phyloP scores from a whole-genome alignment of 768 basidiomycete species.

The Mycena maculata region DNA sequence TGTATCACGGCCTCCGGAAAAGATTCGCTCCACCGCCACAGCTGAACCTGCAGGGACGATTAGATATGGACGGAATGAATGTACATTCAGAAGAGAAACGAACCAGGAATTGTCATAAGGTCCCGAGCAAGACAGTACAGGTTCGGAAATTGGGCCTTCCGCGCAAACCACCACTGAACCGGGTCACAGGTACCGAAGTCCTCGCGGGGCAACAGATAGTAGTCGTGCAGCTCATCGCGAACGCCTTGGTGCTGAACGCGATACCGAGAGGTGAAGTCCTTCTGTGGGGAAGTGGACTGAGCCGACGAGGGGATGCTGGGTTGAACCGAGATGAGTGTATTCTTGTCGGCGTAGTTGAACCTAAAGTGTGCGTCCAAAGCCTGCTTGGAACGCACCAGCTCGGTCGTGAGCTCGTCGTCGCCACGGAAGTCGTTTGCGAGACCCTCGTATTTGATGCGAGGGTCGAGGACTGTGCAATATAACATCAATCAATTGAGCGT shows the following conservation, averaged over 20 bases:
- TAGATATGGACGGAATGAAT: background rate
- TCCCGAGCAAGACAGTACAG: conserved; percentile 34
- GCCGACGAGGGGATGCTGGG: no score
- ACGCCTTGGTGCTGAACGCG: background rate
- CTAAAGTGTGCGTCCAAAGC: no score
- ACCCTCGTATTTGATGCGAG: background rate
- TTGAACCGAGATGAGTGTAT: no score
- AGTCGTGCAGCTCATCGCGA: conserved; percentile 1
- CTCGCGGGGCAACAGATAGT: background rate
- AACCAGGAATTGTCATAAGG: conserved; percentile 39
- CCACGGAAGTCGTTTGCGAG: background rate
- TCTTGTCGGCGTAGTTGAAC: no score
- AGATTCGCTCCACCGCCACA: conserved; percentile 37
- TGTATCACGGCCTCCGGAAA: conserved; percentile 38
- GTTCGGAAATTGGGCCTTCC: conserved; percentile 30
- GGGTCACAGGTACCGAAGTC: background rate
- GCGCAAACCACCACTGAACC: conserved; percentile 1
- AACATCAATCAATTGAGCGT: background rate
- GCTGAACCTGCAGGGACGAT: conserved; percentile 41
- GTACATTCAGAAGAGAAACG: background rate
- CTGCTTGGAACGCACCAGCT: background rate
- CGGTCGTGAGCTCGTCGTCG: background rate
- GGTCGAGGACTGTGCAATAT: background rate
- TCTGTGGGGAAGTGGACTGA: background rate
- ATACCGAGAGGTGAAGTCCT: background rate